A percentile compares a stretch with the other conserved stretches of the same genome.
phyloP scores from a whole-genome alignment of 2,329 filamentous ascomycete species.

The Fusarium cyanostomum region DNA sequence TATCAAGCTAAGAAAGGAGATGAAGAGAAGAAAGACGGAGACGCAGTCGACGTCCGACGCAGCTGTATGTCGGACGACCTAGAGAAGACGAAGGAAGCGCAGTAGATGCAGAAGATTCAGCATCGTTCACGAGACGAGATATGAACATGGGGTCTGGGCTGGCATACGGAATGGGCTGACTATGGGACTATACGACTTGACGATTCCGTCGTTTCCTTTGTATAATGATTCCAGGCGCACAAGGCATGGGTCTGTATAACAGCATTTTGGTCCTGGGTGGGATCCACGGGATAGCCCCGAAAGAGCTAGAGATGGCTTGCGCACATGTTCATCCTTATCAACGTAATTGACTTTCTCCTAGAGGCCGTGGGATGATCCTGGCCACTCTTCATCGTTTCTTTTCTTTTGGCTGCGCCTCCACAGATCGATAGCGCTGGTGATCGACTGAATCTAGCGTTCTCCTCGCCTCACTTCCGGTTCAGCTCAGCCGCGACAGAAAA shows the following conservation, averaged over 20 bases:
- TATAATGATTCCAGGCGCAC: constrained; percentile 12
- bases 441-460: background rate
- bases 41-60: constrained; percentile 2
- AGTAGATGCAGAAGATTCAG: constrained; percentile 35
- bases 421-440: background rate
- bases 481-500: background rate
- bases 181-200: constrained; percentile 3
- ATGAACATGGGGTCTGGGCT: constrained; percentile 23
- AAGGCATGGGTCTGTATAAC: background rate
- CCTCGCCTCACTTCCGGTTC: background rate
- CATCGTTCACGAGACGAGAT: constrained; percentile 3
- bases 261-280: background rate
- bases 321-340: background rate
- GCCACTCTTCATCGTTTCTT: background rate
- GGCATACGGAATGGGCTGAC: background rate
- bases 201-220: constrained; percentile 18
- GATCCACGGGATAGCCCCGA: background rate
- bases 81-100: constrained; percentile 31
- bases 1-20: constrained; percentile 32
- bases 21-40: constrained; percentile 20
- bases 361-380: too few relatives aligned
- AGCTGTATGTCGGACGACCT: background rate
- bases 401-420: background rate
- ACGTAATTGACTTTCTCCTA: too few relatives aligned
- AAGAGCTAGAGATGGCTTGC: background rate